Percentiles rank a stretch among this genome's conserved stretches.
These are phyloP conservation scores for Rubia tinctorum DNA, from an alignment of 305 asterid genomes.

Conservation along the genomic window DNA sequence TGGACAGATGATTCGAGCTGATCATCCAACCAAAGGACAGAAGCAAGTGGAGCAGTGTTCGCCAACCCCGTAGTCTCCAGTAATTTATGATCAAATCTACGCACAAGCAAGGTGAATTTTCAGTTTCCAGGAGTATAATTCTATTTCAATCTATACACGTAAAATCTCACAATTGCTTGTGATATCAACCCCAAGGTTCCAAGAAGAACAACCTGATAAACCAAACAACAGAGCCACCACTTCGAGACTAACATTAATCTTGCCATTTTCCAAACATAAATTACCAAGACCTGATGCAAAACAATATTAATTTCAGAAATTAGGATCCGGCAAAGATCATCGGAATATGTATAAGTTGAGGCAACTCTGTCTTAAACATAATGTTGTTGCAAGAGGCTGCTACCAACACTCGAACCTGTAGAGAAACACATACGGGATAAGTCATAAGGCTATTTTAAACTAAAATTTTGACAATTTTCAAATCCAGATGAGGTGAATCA, in stretches of 20 bases:
- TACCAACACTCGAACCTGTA: too few relatives aligned
- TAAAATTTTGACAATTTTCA: too few relatives aligned
- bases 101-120: conserved; percentile 16
- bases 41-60: conserved; percentile 97
- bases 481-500: too few relatives aligned
- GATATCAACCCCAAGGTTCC: too few relatives aligned
- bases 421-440: too few relatives aligned
- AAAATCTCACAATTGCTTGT: background rate
- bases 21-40: conserved; percentile 99
- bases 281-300: background rate
- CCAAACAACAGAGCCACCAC: background rate
- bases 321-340: background rate
- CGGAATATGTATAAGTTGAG: background rate
- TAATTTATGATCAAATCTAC: conserved; percentile 93
- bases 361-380: background rate
- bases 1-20: conserved; percentile 86
- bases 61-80: conserved; percentile 97
- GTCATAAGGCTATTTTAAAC: too few relatives aligned
- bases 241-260: background rate
- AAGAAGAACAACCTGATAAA: too few relatives aligned
- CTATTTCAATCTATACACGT: background rate
- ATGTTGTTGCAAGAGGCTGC: too few relatives aligned
- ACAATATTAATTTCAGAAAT: background rate
- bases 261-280: background rate
- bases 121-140: conserved; percentile 6